Base-by-base conservation (phyloP, 768 basidiomycete genomes). In the Suillus clintonianus region DNA sequence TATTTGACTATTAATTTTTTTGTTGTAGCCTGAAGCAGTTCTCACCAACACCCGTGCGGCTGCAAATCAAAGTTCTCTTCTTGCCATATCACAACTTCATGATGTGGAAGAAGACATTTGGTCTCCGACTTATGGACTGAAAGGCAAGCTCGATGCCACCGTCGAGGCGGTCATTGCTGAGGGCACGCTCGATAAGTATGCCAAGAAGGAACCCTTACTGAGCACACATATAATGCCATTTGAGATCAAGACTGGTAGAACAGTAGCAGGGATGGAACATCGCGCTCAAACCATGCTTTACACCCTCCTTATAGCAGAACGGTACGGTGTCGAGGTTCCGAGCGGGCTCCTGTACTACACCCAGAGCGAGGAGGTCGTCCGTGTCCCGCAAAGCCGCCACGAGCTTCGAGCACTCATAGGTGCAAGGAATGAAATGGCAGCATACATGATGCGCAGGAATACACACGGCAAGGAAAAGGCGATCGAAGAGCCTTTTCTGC, bases 221-320 rank as follows among this genome's bases (percentile, higher is more conserved):
- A 69, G 64, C 24, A 61, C 67, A 60, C 62, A 77, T 69, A 65
- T 71, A 55, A 81, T 90, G 68, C 97, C 97, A 1, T 88, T 99
- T 60, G 97, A 99, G 75, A 94, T 99, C 78, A 99, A 99, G 78
- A 99, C 97, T 0, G 97, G 97, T 2, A 84, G 91, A 36, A 79
- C 89, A 0, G 79, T 85, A 9, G 89, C 87, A 0, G 84, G 85
- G 2, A 88, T 95, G 86, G 95, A 97, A 67, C 97, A 99, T 75
- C 90, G 97, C 42, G 97, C 97, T 0, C 97, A 99, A 76, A 99
- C 97, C 1, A 95, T 98, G 89, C 79, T 99, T 4, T 99, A 99
- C 74, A 97, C 95, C 1, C 80, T 99, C 5, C 82, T 99, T 1
- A 87, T 95, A 69, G 86, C 87, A 43, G 96, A 99, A 73, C 86